Evolutionary conservation across 202 grass and related monocot genomes (phyloP).

Genomic region (Tripidium arundinaceum): DNA sequence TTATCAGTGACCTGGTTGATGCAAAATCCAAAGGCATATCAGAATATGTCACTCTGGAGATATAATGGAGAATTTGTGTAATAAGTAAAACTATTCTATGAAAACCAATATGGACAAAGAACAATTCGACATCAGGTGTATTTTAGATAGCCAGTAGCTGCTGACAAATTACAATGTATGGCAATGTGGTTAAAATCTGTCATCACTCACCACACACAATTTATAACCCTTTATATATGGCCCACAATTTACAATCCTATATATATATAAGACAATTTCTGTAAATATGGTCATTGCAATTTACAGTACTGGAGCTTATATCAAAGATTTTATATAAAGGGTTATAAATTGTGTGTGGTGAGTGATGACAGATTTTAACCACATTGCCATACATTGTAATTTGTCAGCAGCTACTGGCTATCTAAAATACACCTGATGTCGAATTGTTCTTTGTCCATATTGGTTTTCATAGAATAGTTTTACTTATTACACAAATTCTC

Average conservation of each 20-base stretch:
- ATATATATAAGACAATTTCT: not conserved
- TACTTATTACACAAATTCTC: not conserved
- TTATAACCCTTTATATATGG: no score
- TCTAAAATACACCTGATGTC: not conserved
- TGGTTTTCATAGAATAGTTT: not conserved
- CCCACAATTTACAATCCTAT: not conserved
- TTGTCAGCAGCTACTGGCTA: not conserved
- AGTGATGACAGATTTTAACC: not conserved
- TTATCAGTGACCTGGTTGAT: no score
- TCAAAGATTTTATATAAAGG: not conserved
- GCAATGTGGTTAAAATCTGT: no score
- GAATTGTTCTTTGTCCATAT: not conserved
- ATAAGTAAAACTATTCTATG: no score
- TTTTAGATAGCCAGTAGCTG: no score
- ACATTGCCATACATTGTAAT: not conserved
- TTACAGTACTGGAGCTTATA: not conserved
- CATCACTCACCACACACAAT: no score
- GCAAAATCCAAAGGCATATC: no score
- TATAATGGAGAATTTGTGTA: no score
- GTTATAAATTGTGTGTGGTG: not conserved
- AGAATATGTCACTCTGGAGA: no score
- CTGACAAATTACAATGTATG: no score
- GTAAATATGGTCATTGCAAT: not conserved
- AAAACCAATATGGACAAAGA: no score
- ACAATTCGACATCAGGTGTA: no score